These are phyloP conservation scores for Camellia oleifera DNA, from an alignment of 179 eudicot species.

Conservation along the genomic window DNA sequence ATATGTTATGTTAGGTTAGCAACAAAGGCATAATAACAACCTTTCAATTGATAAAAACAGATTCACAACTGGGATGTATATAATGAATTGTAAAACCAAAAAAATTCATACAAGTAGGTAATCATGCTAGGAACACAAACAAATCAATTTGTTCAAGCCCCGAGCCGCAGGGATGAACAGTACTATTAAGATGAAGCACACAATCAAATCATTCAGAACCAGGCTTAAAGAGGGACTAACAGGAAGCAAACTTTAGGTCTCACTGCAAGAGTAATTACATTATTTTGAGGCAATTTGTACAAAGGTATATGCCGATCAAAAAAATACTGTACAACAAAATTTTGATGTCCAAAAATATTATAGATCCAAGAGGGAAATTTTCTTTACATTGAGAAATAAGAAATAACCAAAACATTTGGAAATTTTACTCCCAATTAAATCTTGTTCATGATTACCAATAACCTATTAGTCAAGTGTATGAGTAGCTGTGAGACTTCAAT, in stretches of 20 bases:
- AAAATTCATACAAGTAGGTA: not conserved
- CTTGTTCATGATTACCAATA: not conserved
- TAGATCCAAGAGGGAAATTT: not conserved
- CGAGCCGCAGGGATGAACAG: not conserved
- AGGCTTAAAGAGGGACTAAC: not conserved
- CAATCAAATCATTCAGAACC: not conserved
- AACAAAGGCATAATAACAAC: not conserved
- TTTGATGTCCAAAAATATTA: not conserved
- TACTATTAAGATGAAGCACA: not conserved
- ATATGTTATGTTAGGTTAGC: not conserved
- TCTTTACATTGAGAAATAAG: not conserved
- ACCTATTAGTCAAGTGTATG: not conserved
- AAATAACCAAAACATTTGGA: not conserved
- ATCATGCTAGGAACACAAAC: not conserved
- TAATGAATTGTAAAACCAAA: not conserved
- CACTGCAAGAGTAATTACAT: not conserved
- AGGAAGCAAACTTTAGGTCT: not conserved
- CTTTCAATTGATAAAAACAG: not conserved
- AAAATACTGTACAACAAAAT: not conserved
- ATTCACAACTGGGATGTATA: not conserved
- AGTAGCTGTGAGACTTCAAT: not conserved
- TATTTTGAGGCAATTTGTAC: not conserved
- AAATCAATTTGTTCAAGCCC: not conserved
- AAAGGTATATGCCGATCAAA: not conserved
- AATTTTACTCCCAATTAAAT: no score